phyloP scores from a whole-genome alignment of 2,329 filamentous ascomycete genomes.

The Furcasterigmium sp. region DNA sequence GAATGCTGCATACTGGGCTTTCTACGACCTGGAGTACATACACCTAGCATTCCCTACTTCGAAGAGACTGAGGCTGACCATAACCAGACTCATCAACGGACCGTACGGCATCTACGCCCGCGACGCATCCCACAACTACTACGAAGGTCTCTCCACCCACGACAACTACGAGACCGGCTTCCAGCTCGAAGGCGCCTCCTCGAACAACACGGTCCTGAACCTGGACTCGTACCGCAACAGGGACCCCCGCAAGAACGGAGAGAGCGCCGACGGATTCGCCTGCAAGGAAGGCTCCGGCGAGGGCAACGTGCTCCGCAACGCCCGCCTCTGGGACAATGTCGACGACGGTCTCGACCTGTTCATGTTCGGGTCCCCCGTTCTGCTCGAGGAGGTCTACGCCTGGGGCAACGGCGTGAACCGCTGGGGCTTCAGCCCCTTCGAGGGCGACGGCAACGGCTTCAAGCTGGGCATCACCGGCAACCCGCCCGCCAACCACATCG shows the following conservation, averaged over 20 bases:
- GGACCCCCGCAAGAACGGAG: constrained; percentile 42
- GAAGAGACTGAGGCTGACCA: neutral
- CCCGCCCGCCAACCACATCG: constrained; percentile 32
- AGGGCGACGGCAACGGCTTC: constrained; percentile 43
- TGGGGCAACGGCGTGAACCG: constrained; percentile 42
- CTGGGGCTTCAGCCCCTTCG: constrained; percentile 35
- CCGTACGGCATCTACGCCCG: constrained; percentile 26
- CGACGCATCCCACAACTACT: constrained; percentile 25
- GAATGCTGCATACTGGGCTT: constrained; percentile 35
- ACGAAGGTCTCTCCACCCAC: constrained; percentile 23
- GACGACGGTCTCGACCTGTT: constrained; percentile 41
- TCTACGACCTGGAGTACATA: constrained; percentile 27
- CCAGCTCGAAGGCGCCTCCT: constrained; percentile 21
- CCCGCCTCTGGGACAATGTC: constrained; percentile 41
- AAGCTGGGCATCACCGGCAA: constrained; percentile 36
- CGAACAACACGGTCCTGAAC: constrained; percentile 30
- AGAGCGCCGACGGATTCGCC: constrained; percentile 40
- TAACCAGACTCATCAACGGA: constrained; percentile 21
- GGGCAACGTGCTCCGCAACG: constrained; percentile 37
- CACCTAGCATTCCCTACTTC: neutral
- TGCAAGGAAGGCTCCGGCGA: constrained; percentile 37
- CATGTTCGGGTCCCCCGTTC: constrained; percentile 31
- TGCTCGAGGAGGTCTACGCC: constrained; percentile 33
- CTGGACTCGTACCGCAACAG: constrained; percentile 35
- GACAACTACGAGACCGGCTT: constrained; percentile 28